Base-by-base conservation (phyloP, 441 rosid species). In the Erodium texanum region DNA sequence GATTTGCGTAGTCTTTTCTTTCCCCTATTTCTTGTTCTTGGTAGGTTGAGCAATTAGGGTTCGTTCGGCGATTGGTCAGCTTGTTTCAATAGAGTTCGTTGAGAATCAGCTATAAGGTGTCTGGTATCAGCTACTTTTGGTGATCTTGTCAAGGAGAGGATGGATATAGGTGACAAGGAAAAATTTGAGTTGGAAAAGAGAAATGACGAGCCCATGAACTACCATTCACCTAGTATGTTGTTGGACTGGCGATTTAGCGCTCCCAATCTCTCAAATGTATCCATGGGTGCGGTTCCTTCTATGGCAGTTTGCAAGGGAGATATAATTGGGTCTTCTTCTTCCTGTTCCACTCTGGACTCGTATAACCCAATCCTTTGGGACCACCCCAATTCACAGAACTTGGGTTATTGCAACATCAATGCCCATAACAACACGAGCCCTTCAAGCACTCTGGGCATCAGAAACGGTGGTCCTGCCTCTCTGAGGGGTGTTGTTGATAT, bases 151-250 rank as follows among this genome's bases (percentile, higher is more conserved):
- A 43, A 74, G 69, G 64, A 74, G 76, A 74, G 18, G 82, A 87
- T 89, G 94, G 93, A 87, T 80, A 65, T 78, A 73, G 79, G 81
- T 71, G 98, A 85, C 69, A 84, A 80, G 75, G 96, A 87, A 66
- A 86, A 88, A 69, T 70, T 79, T 77, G 87, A 81, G 69, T 69
- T 78, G 29, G 93, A 82, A 22, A 86, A 83, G 80, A 83, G 89
- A 68, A 79, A 75, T 74, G 83, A 78, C 66, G 79, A 74, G 71
- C 69, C 76, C 67, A 59, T 71, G 61, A 80, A 67, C 77, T 82
- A 84, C 78, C 84, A 69, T 76, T 79, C 87, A 0, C 62, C 82
- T 69, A 67, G 73, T 70, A 74, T 81, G 67, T 45, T 87, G 45
- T 67, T 73, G 7, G 96, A 87, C 71, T 89, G 96, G 99, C 79